Base-by-base conservation (phyloP, 257 asterid genomes). In the Haberlea rhodopensis region DNA sequence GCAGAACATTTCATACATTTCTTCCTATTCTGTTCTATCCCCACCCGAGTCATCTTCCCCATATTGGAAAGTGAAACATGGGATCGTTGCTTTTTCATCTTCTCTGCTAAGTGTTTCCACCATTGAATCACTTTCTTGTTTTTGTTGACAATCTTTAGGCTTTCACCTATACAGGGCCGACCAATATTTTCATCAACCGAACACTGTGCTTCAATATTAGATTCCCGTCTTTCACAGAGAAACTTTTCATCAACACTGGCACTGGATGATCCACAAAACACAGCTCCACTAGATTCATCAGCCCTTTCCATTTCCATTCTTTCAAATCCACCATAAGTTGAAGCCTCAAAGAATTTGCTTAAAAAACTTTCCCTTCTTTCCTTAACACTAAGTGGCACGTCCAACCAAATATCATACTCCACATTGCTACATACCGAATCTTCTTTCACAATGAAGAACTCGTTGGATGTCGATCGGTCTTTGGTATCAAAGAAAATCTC, bases 401-500 rank as follows among this genome's bases (percentile, higher is more conserved):
- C 13, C 48, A 37, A 3, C 48, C 48, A 37, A 13, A 37, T 3
- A 11, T 2, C 48, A 37, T 37, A 37, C 48, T 37, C 48, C 48
- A 37, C 13, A 48, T 31, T 28, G 10, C 18, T 16, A 26, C 8
- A 51, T 49, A 51, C 45, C 53, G 16, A 60, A 21, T 74, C 60
- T 24, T 62, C 76, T 21, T 29, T 28, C 27, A 3, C 67, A 28
- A 15, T 68, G 62, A 28, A 48, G 8, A 68, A 24, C 32, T 80
- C 89, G 22, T 79, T 89, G 1, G 68, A 69, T 53, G 79, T 27
- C 51, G 82, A 71, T 24, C 65, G 68, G 21, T 91, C 89, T 4
- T 28, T 56, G 3, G 87, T 26, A 71, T 86, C 96, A 71, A 84
- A 86, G 88, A 88, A 88, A 48, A 71, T 67, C 70, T 86, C 98